Conservation (phyloP, 2,329 filamentous ascomycete genomes). For the Trichoderma sp. region DNA sequence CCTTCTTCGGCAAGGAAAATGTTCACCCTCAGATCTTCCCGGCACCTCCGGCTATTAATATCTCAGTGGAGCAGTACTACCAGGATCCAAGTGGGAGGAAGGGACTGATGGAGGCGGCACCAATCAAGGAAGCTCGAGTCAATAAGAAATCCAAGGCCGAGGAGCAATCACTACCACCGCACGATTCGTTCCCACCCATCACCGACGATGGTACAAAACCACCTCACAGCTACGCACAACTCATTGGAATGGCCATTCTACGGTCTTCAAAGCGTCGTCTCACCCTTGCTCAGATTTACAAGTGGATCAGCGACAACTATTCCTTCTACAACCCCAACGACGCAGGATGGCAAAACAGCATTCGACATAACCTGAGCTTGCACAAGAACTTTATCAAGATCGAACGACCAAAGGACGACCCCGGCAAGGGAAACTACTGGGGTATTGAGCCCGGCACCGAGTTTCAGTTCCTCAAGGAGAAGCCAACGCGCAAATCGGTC, state of each 20-base stretch:
- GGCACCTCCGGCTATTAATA: conserved; percentile 45
- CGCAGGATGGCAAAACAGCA: conserved; percentile 97
- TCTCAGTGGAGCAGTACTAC: conserved; percentile 53
- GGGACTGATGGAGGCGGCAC: conserved; percentile 68
- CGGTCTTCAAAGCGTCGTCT: conserved; percentile 78
- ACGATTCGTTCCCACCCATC: conserved; percentile 76
- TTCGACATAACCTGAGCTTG: conserved; percentile 93
- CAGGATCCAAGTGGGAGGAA: conserved; percentile 58
- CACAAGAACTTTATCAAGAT: conserved; percentile 97
- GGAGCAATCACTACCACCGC: conserved; percentile 59
- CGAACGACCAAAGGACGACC: conserved; percentile 93
- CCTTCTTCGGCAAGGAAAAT: conserved; percentile 56
- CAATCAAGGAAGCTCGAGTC: conserved; percentile 65
- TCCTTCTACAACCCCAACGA: conserved; percentile 82
- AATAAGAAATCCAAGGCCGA: conserved; percentile 68
- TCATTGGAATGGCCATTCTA: conserved; percentile 96
- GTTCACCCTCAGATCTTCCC: conserved; percentile 51
- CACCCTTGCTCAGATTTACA: conserved; percentile 94
- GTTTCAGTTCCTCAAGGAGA: conserved; percentile 84
- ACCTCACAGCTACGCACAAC: conserved; percentile 85
- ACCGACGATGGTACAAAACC: conserved; percentile 88
- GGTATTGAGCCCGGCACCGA: conserved; percentile 88
- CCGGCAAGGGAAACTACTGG: conserved; percentile 98
- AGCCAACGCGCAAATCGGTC: conserved; percentile 61
- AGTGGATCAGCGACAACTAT: conserved; percentile 97